Evolutionary conservation across 345 rosid species (phyloP).

Genomic region (Salix caprea): DNA sequence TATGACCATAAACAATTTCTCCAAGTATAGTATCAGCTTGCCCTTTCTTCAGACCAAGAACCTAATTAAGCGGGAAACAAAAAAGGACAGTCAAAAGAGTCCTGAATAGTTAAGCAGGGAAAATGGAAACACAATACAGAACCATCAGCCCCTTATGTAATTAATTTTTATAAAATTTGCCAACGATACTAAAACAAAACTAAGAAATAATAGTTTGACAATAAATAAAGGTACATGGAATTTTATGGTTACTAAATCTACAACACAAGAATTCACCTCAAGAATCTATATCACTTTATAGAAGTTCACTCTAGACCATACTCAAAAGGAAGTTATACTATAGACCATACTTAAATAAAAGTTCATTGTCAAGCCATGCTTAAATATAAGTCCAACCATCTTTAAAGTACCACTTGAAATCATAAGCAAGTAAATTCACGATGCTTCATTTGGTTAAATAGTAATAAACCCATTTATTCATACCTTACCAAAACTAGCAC

Average conservation of each 20-base stretch:
- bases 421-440: neutral
- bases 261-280: neutral
- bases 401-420: neutral
- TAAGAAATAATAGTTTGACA: neutral
- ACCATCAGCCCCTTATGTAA: neutral
- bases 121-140: neutral
- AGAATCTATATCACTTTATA: neutral
- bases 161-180: neutral
- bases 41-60: conserved; percentile 63
- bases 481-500: conserved; percentile 78
- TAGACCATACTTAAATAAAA: neutral
- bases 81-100: neutral
- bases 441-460: neutral
- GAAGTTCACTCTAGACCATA: neutral
- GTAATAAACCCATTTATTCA: neutral
- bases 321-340: neutral
- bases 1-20: conserved; percentile 50
- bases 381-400: neutral
- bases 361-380: neutral
- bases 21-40: conserved; percentile 61
- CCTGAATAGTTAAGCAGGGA: neutral
- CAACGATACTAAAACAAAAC: neutral
- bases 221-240: neutral
- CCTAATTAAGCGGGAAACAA: conserved; percentile 32
- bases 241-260: neutral